Evolutionary conservation across 371 early-diverging fungal genomes (phyloP).

Genomic region (Mucor velutinosus): DNA sequence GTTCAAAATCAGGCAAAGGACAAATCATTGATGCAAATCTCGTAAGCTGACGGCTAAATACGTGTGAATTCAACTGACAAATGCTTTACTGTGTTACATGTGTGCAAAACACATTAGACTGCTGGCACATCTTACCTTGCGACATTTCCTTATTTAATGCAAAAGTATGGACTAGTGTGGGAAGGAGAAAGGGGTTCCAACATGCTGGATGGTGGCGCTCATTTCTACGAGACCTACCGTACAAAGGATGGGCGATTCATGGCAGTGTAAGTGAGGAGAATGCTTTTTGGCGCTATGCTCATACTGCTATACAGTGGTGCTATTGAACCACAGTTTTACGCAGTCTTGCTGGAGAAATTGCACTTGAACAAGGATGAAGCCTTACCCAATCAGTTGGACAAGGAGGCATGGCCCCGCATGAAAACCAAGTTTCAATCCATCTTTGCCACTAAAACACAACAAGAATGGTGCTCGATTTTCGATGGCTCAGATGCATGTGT

Average conservation of each 20-base stretch:
- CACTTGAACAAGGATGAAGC: slow-evolving; percentile 38
- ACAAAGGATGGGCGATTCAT: slow-evolving; percentile 71
- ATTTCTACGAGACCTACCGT: slow-evolving; percentile 71
- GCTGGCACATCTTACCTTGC: slow-evolving; percentile 58
- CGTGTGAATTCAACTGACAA: slow-evolving; percentile 11
- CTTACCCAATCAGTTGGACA: slow-evolving; percentile 60
- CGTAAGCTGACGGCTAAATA: slow-evolving; percentile 44
- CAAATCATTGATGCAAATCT: slow-evolving; percentile 75
- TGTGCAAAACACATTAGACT: slow-evolving; percentile 28
- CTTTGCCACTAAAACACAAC: slow-evolving; percentile 63
- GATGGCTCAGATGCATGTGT: slow-evolving; percentile 74
- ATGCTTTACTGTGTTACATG: background rate
- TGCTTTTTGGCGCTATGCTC: background rate
- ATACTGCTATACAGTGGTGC: slow-evolving; percentile 52
- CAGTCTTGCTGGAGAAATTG: slow-evolving; percentile 55
- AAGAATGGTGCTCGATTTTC: slow-evolving; percentile 72
- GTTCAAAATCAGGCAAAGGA: slow-evolving; percentile 66
- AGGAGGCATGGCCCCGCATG: slow-evolving; percentile 56
- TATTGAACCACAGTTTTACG: slow-evolving; percentile 74
- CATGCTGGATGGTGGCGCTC: slow-evolving; percentile 73
- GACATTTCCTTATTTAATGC: slow-evolving; percentile 63
- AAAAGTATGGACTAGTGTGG: slow-evolving; percentile 57
- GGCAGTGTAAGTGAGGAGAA: slow-evolving; percentile 57
- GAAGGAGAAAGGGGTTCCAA: slow-evolving; percentile 63
- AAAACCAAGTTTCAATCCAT: slow-evolving; percentile 50